These are phyloP conservation scores for Senna tora DNA, from an alignment of 306 rosid species.

Conservation along the genomic window DNA sequence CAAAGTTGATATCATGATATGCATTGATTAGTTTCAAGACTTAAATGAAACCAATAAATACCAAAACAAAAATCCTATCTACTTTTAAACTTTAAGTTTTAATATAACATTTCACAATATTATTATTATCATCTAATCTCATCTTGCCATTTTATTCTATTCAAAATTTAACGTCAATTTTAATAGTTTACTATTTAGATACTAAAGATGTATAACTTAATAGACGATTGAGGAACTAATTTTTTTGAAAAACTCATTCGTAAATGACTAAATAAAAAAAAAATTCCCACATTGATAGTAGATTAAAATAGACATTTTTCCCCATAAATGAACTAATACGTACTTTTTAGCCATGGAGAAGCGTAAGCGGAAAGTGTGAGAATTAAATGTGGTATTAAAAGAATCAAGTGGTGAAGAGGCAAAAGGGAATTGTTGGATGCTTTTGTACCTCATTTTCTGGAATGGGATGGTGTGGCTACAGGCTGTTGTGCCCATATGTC, in stretches of 20 bases:
- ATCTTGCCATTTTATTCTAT: no score
- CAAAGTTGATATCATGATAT: not conserved
- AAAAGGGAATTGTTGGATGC: conserved; percentile 41
- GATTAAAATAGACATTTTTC: no score
- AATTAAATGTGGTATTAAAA: conserved; percentile 34
- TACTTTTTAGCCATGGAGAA: not conserved
- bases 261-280: not conserved
- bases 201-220: no score
- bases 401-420: conserved; percentile 38
- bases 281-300: no score
- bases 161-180: no score
- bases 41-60: not conserved
- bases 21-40: not conserved
- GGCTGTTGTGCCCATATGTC: conserved; percentile 24
- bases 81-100: no score
- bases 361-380: not conserved
- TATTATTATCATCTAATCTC: no score
- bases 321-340: not conserved
- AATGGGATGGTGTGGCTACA: conserved; percentile 39
- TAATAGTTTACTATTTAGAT: no score
- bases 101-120: no score
- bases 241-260: not conserved
- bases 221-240: not conserved
- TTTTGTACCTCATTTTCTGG: conserved; percentile 43
- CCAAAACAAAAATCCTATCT: no score